A percentile compares a stretch with the other conserved stretches of the same genome.
phyloP scores from a whole-genome alignment of 2,329 filamentous ascomycete species.

The Thielaviopsis ethacetica region DNA sequence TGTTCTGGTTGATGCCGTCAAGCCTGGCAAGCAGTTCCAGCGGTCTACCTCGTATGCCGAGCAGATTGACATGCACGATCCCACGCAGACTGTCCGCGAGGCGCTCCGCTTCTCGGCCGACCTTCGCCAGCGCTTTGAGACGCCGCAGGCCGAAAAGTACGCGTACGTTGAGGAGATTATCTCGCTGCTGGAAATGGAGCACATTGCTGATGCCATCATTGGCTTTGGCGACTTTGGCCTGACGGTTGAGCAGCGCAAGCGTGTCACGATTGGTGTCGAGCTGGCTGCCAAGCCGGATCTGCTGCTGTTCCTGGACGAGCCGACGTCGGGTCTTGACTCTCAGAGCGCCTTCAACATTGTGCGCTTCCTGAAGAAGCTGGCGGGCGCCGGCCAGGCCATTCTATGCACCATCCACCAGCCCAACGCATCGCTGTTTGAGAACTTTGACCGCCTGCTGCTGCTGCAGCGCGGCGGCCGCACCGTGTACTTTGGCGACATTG shows the following conservation, averaged over 20 bases:
- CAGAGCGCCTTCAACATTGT: slow-evolving; percentile 56
- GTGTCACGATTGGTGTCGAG: slow-evolving; percentile 85
- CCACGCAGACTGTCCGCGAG: slow-evolving; percentile 45
- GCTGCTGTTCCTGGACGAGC: slow-evolving; percentile 64
- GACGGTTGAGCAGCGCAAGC: slow-evolving; percentile 49
- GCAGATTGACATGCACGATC: slow-evolving; percentile 46
- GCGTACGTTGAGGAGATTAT: slow-evolving; percentile 47
- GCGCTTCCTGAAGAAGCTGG: slow-evolving; percentile 51
- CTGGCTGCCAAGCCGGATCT: slow-evolving; percentile 68
- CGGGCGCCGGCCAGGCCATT: slow-evolving; percentile 69
- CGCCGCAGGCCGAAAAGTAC: slow-evolving; percentile 37
- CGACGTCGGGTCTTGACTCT: slow-evolving; percentile 57
- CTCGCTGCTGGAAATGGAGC: slow-evolving; percentile 39
- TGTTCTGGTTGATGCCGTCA: slow-evolving; percentile 38
- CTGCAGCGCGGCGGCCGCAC: slow-evolving; percentile 63
- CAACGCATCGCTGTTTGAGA: slow-evolving; percentile 70
- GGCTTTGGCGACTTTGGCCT: slow-evolving; percentile 50
- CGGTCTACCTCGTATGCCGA: slow-evolving; percentile 46
- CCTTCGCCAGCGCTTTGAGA: slow-evolving; percentile 38
- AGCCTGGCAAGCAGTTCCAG: slow-evolving; percentile 43
- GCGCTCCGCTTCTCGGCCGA: slow-evolving; percentile 47
- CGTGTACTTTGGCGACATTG: slow-evolving; percentile 78
- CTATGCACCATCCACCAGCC: slow-evolving; percentile 87
- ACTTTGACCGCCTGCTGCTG: slow-evolving; percentile 70
- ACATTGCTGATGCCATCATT: slow-evolving; percentile 42